Percentiles rank a stretch among this genome's conserved stretches.
phyloP scores from a whole-genome alignment of 768 basidiomycete genomes.

The Suillus sp. region DNA sequence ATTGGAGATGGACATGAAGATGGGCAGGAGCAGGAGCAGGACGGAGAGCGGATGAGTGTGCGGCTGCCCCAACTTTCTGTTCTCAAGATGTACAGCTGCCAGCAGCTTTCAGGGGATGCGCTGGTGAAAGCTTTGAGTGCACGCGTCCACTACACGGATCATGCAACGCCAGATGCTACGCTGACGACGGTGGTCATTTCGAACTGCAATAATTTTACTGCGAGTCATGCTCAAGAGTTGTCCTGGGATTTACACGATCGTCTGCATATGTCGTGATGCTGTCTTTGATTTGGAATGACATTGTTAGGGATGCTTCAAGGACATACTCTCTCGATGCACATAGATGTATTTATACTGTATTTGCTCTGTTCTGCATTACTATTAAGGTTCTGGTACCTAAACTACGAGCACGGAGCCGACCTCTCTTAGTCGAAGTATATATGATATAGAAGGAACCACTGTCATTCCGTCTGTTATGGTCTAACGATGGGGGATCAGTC shows the following conservation, averaged over 20 bases:
- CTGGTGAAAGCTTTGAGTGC: constrained; percentile 53
- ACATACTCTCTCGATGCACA: neutral
- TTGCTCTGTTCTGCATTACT: constrained; percentile 3
- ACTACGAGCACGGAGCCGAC: neutral
- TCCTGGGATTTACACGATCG: constrained; percentile 29
- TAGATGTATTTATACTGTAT: constrained; percentile 4
- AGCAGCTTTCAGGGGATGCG: constrained; percentile 59
- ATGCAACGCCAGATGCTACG: constrained; percentile 30
- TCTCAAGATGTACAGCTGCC: constrained; percentile 62
- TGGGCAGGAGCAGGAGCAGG: constrained; percentile 8
- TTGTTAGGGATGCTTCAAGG: constrained; percentile 11
- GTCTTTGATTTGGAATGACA: neutral
- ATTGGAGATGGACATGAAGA: constrained; percentile 1
- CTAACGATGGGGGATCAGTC: too few species aligned
- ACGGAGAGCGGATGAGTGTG: constrained; percentile 32
- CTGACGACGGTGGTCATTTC: constrained; percentile 28
- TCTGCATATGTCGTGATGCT: constrained; percentile 25
- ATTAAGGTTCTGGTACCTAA: neutral
- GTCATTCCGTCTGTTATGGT: neutral
- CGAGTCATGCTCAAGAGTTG: constrained; percentile 25
- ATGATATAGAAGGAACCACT: neutral
- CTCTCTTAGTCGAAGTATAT: neutral
- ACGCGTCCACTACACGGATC: constrained; percentile 47
- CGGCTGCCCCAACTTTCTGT: constrained; percentile 57
- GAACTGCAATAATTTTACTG: constrained; percentile 25